Percentiles rank a stretch among this genome's conserved stretches.
These are phyloP conservation scores for Takashimella koratensis DNA, from an alignment of 1,284 basidiomycete species.

Conservation along the genomic window DNA sequence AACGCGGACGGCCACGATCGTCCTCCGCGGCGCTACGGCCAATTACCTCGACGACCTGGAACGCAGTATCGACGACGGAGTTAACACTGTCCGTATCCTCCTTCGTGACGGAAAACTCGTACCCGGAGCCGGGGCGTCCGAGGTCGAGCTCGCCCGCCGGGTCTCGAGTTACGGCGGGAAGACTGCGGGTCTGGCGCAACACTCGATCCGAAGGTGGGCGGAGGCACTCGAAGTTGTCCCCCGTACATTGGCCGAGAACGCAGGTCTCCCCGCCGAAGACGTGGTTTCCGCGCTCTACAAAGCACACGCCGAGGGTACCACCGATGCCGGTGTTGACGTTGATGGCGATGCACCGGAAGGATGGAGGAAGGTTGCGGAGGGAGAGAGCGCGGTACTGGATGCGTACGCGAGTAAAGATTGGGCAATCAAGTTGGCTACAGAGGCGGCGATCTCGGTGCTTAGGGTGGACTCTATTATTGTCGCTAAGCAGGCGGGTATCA, in stretches of 20 bases:
- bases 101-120: constrained; percentile 87
- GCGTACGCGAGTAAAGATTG: constrained; percentile 49
- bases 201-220: constrained; percentile 88
- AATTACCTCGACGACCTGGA: constrained; percentile 95
- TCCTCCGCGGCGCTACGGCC: constrained; percentile 93
- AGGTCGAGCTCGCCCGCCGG: constrained; percentile 82
- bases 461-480: constrained; percentile 98
- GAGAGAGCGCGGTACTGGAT: constrained; percentile 33
- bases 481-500: constrained; percentile 78
- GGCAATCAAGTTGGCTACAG: constrained; percentile 58
- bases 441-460: constrained; percentile 89
- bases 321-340: constrained; percentile 75
- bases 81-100: constrained; percentile 92
- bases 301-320: constrained; percentile 66
- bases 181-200: constrained; percentile 87
- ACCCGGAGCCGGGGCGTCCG: constrained; percentile 90
- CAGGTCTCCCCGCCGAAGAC: constrained; percentile 90
- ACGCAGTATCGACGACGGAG: constrained; percentile 93
- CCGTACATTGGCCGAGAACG: constrained; percentile 91
- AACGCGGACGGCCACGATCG: constrained; percentile 84
- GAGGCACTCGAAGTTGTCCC: constrained; percentile 90
- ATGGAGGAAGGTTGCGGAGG: constrained; percentile 20
- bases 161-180: constrained; percentile 84
- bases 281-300: constrained; percentile 83
- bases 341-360: constrained; percentile 55